phyloP scores from a whole-genome alignment of 306 rosid species.

The Urtica urens region DNA sequence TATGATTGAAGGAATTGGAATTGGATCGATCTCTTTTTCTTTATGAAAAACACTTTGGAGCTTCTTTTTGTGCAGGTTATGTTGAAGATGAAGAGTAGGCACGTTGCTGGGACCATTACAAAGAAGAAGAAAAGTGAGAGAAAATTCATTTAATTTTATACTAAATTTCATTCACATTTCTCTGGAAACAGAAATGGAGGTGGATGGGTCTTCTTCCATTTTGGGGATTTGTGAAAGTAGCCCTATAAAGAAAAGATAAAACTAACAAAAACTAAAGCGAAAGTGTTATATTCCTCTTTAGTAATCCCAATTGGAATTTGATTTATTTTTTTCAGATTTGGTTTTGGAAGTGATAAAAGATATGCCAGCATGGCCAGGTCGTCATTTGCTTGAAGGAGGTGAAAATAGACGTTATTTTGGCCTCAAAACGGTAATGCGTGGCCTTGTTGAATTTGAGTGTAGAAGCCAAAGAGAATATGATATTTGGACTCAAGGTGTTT shows the following conservation, averaged over 20 bases:
- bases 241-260: conserved; percentile 9
- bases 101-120: conserved; percentile 96
- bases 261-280: not conserved
- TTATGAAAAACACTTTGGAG: conserved; percentile 6
- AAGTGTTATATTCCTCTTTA: conserved; percentile 14
- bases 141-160: not conserved
- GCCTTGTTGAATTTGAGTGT: conserved; percentile 84
- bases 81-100: conserved; percentile 98
- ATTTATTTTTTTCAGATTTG: conserved; percentile 42
- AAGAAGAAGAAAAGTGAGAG: conserved; percentile 99
- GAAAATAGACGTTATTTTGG: conserved; percentile 87
- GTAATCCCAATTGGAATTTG: conserved; percentile 6
- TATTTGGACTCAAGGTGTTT: conserved; percentile 82
- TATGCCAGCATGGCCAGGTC: conserved; percentile 93
- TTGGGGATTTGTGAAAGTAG: conserved; percentile 83
- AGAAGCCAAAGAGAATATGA: conserved; percentile 68
- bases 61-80: conserved; percentile 70
- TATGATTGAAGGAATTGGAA: conserved; percentile 26
- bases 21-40: conserved; percentile 23
- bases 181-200: conserved; percentile 45
- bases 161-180: not conserved
- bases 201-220: conserved; percentile 48
- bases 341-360: conserved; percentile 69
- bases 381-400: conserved; percentile 77
- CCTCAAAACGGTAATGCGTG: conserved; percentile 56